Evolutionary conservation across 441 rosid species (phyloP), one percentile per base, ranked within the genome.

Genomic region (Adansonia madagascariensis): DNA sequence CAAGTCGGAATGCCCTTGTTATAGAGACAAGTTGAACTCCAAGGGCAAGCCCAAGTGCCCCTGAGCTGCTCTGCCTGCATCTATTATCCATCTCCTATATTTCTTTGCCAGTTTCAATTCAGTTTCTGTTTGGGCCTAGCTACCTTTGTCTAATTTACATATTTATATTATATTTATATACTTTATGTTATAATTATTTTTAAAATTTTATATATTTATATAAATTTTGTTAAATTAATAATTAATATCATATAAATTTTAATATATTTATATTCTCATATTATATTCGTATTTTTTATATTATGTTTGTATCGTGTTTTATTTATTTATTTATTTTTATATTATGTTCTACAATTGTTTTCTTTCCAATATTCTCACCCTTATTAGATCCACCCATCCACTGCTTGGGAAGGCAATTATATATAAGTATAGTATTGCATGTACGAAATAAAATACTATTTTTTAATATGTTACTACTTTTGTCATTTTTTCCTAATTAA

Each of bases 1-100:
- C 85, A 90, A 89, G 80, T 62, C 88, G 18, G 85, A 90, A 76
- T 90, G 92, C 80, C 82, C 91, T 73, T 90, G 94, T 76, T 90
- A 89, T 74, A 75, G 80, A n/a, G 88, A 89, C 87, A 75, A 75
- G 83, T 78, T 74, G 72, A 89, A 70, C 82, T 84, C 86, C 77
- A 90, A 87, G 84, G 82, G 82, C 77, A 63, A 82, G 1, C 85
- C 91, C 15, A 90, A 90, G 76, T 90, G 94, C 71, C 94, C 92
- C 15, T 69, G 17, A 31, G 4, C 22, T 55, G 3, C 10, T 39
- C 43, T 39, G 43, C n/a, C n/a, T 49, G 1, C 4, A 3, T 22
- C 4, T 17, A 0, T 27, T 27, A 0, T 4, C 17, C 7, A 1
- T 6, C 8, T 11, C 41, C 12, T 10, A 49, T 49, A 49, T 14